A percentile compares a stretch with the other conserved stretches of the same genome.
Conservation (phyloP, 1,139 yeast genomes). For the Candida sanyaensis region DNA sequence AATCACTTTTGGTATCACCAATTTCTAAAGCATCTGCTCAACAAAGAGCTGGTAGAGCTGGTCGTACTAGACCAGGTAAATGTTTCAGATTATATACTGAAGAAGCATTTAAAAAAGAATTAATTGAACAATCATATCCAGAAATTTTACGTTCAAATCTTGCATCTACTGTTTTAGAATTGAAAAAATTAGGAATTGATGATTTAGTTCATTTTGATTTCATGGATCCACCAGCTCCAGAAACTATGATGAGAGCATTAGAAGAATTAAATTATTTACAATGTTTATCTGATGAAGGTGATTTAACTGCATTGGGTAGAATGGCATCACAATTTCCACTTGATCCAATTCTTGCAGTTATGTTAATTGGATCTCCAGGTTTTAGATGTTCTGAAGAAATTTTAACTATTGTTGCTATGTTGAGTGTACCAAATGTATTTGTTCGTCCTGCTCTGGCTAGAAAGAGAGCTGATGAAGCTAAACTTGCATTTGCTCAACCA, state of each 20-base stretch:
- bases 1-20: constrained; percentile 90
- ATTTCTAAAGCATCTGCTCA: constrained; percentile 97
- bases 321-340: constrained; percentile 91
- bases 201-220: constrained; percentile 97
- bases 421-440: constrained; percentile 93
- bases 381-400: constrained; percentile 88
- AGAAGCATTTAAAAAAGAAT: constrained; percentile 92
- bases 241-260: constrained; percentile 98
- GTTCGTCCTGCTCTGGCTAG: constrained; percentile 89
- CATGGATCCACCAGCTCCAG: constrained; percentile 99
- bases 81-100: constrained; percentile 96
- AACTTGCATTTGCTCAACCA: constrained; percentile 84
- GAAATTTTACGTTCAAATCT: constrained; percentile 90
- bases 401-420: constrained; percentile 82
- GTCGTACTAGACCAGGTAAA: constrained; percentile 98
- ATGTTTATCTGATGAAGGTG: constrained; percentile 92
- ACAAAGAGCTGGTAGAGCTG: constrained; percentile 99
- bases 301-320: constrained; percentile 84
- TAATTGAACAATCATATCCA: constrained; percentile 93
- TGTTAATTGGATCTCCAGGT: constrained; percentile 85
- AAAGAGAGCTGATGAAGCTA: constrained; percentile 90
- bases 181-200: constrained; percentile 91
- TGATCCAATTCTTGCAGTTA: constrained; percentile 93
- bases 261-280: constrained; percentile 91
- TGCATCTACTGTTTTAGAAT: constrained; percentile 87